Percentiles rank a stretch among this genome's conserved stretches.
These are phyloP conservation scores for Cladosporium sp. DNA, from an alignment of 2,329 filamentous ascomycete genomes.

Conservation along the genomic window DNA sequence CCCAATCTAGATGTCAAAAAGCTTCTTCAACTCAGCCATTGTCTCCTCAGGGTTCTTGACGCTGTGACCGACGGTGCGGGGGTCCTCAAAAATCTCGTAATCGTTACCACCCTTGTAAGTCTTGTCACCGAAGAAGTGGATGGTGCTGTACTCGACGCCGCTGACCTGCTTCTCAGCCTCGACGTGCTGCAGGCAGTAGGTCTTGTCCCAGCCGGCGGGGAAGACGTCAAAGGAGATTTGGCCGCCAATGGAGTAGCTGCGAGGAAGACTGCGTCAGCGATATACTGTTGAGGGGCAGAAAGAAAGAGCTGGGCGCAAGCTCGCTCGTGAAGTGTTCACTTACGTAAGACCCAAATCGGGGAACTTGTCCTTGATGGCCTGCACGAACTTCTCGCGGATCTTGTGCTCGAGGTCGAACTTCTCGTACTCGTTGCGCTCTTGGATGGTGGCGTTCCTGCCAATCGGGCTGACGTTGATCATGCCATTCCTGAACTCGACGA, in stretches of 20 bases:
- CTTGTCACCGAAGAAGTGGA: conserved; percentile 99
- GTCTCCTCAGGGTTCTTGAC: conserved; percentile 82
- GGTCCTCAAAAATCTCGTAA: conserved; percentile 84
- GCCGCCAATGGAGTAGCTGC: conserved; percentile 85
- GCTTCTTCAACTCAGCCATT: conserved; percentile 63
- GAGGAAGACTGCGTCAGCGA: neutral
- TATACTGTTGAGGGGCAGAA: too few relatives aligned
- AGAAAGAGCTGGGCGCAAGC: neutral
- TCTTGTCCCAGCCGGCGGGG: conserved; percentile 97
- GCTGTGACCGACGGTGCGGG: conserved; percentile 76
- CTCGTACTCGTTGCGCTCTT: conserved; percentile 80
- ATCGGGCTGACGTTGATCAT: conserved; percentile 85
- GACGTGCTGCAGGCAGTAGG: conserved; percentile 86
- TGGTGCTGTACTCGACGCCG: conserved; percentile 73
- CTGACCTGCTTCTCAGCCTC: conserved; percentile 68
- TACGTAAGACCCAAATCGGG: conserved; percentile 78
- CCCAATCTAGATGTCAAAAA: conserved; percentile 53
- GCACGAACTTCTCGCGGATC: conserved; percentile 72
- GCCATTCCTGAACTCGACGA: conserved; percentile 84
- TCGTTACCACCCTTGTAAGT: conserved; percentile 87
- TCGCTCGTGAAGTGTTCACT: conserved; percentile 33
- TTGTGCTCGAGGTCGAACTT: conserved; percentile 73
- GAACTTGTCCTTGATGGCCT: conserved; percentile 73
- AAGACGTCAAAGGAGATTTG: conserved; percentile 99
- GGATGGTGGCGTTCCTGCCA: conserved; percentile 75